Conservation (phyloP, 2,329 filamentous ascomycete genomes). For the Pezicula radicicola region DNA sequence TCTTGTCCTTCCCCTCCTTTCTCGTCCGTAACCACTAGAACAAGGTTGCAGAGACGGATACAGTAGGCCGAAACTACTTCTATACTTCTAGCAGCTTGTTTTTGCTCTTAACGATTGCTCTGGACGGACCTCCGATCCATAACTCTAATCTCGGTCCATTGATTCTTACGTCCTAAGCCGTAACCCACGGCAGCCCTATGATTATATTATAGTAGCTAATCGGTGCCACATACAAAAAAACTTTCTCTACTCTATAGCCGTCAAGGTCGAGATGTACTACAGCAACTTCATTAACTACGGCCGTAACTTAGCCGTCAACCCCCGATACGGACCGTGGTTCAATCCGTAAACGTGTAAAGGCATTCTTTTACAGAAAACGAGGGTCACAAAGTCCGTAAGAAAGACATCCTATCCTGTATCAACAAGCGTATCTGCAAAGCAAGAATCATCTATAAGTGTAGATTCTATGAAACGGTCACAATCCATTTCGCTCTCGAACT, state of each 20-base stretch:
- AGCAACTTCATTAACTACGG: not conserved
- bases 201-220: slow-evolving; percentile 5
- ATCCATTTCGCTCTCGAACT: slow-evolving; percentile 4
- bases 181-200: not conserved
- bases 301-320: no score
- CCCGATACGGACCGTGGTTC: not conserved
- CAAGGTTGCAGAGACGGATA: no score
- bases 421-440: slow-evolving; percentile 4
- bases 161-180: not conserved
- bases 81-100: no score
- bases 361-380: not conserved
- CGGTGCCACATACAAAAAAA: slow-evolving; percentile 4
- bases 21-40: no score
- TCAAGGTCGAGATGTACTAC: slow-evolving; percentile 1
- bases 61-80: not conserved
- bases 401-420: slow-evolving; percentile 1
- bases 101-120: no score
- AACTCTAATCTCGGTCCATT: no score
- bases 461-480: slow-evolving; percentile 2
- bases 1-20: no score
- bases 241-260: not conserved
- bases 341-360: slow-evolving; percentile 1
- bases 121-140: no score
- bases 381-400: slow-evolving; percentile 1
- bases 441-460: slow-evolving; percentile 4